Base-by-base conservation (phyloP, 1,284 basidiomycete species). In the Cutaneotrichosporon cutaneum region DNA sequence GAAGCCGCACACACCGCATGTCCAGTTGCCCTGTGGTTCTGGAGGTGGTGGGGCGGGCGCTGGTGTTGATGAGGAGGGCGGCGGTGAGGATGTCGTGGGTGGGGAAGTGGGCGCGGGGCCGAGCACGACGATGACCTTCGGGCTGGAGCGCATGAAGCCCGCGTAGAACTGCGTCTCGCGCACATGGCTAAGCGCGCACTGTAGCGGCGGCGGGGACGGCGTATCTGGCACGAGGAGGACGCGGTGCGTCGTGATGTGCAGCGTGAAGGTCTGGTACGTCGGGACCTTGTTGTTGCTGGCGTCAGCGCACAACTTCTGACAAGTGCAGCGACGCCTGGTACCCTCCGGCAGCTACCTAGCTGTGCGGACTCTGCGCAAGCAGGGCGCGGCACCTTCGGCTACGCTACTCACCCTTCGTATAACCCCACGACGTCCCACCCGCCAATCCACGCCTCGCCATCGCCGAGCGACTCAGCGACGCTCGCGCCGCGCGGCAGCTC, bases 351-450 rank as follows among this genome's bases (percentile, higher is more conserved):
- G n/a, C n/a, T n/a, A n/a, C n/a, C n/a, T n/a, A n/a, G n/a, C n/a
- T n/a, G n/a, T n/a, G n/a, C n/a, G n/a, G n/a, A n/a, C n/a, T n/a
- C n/a, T n/a, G n/a, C n/a, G n/a, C n/a, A n/a, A n/a, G n/a, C n/a
- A n/a, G n/a, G n/a, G n/a, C n/a, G n/a, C n/a, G n/a, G n/a, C n/a
- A n/a, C n/a, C n/a, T n/a, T n/a, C n/a, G n/a, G n/a, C n/a, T n/a
- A n/a, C n/a, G n/a, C n/a, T n/a, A 80, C 87, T 70, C 76, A 94
- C 92, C 90, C 90, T 71, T 93, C 89, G 73, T 96, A 96, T 61
- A 96, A 87, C 1, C 93, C 93, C 5, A 95, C 88, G 50, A 81
- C 81, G 51, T 91, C 88, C 75, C 92, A 90, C 39, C 83, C 86
- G 4, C 85, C 82, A 4, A 90, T 80, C 52, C 90, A 81, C 47